Percentiles rank a stretch among this genome's conserved stretches.
These are phyloP conservation scores for Lathyrus aphaca DNA, from an alignment of 306 rosid species.

Conservation along the genomic window DNA sequence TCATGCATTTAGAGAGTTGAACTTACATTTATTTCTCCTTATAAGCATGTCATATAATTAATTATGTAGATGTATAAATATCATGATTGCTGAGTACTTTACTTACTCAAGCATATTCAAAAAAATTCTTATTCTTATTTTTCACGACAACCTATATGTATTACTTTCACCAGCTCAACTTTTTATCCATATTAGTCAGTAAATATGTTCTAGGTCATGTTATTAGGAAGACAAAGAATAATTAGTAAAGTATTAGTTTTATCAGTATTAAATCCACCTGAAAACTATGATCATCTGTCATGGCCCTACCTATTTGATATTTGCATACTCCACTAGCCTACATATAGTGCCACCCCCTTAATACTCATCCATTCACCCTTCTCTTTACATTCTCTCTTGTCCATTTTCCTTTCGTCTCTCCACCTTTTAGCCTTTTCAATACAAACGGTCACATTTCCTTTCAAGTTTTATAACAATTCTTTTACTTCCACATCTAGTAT, in stretches of 20 bases:
- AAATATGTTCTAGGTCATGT: background rate
- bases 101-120: too few relatives aligned
- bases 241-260: background rate
- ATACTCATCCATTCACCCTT: slow-evolving; percentile 38
- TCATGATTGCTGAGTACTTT: too few relatives aligned
- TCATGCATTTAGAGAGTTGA: too few relatives aligned
- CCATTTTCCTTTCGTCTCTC: slow-evolving; percentile 17
- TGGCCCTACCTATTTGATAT: slow-evolving; percentile 54
- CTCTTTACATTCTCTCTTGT: slow-evolving; percentile 24
- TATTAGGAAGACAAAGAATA: background rate
- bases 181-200: background rate
- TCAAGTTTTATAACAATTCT: background rate
- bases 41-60: too few relatives aligned
- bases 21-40: too few relatives aligned
- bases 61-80: too few relatives aligned
- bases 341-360: slow-evolving; percentile 44
- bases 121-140: too few relatives aligned
- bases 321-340: slow-evolving; percentile 54
- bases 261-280: slow-evolving; percentile 1
- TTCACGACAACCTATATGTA: too few relatives aligned
- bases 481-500: background rate
- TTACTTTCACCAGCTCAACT: background rate
- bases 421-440: slow-evolving; percentile 28
- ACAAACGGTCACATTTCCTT: slow-evolving; percentile 27
- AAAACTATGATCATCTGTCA: slow-evolving; percentile 34